Percentiles rank a stretch among this genome's conserved stretches.
Evolutionary conservation across 2,329 filamentous ascomycete species (phyloP).

Genomic region (Bipolaris oryzae): DNA sequence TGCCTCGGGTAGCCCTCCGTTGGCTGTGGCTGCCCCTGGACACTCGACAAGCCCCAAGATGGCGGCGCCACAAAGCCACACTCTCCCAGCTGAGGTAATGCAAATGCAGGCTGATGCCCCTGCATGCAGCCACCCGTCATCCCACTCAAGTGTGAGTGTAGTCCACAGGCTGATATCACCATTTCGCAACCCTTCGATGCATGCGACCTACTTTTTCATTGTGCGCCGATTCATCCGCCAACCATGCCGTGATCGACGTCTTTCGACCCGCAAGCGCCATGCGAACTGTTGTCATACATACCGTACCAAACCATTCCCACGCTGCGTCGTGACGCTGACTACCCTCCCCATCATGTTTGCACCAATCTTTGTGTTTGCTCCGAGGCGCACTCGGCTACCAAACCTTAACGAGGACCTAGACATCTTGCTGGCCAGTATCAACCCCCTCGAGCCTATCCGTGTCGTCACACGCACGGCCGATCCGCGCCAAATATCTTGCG

Average conservation of each 20-base stretch:
- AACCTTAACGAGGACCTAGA: neutral
- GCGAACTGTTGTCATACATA: slow-evolving; percentile 1
- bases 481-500: neutral
- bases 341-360: slow-evolving; percentile 2
- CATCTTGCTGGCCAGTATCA: neutral
- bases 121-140: neutral
- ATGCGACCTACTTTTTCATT: neutral
- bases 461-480: neutral
- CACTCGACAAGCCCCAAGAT: neutral
- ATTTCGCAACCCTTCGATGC: neutral
- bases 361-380: neutral
- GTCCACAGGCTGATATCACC: neutral
- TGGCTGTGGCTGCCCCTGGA: neutral
- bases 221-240: neutral
- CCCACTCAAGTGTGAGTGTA: neutral
- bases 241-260: neutral
- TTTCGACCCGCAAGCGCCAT: neutral
- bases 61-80: slow-evolving; percentile 2
- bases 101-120: neutral
- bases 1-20: neutral
- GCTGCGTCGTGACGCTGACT: slow-evolving; percentile 1
- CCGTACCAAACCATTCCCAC: slow-evolving; percentile 4
- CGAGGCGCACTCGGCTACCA: neutral
- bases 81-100: slow-evolving; percentile 1
- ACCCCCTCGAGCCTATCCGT: neutral